Evolutionary conservation across 139 green algal species (phyloP), one percentile per base, ranked within the genome.

Genomic region (Chlorella sorokiniana): DNA sequence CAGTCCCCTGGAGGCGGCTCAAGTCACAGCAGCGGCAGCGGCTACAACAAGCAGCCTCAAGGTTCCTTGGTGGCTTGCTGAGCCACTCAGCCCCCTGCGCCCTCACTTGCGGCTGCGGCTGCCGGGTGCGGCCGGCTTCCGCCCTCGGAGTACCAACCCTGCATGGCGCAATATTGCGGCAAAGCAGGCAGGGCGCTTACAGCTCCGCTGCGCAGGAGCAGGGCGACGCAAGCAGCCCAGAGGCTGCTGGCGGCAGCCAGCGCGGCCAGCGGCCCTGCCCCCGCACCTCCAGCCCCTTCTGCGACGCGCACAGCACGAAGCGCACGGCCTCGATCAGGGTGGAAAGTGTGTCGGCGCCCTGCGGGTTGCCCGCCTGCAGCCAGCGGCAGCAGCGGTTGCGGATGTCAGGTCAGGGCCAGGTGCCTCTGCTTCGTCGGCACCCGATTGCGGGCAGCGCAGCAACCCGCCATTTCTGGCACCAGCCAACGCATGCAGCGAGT

Each of bases 301-400:
- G 82, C 25, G 85, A 86, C 0, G 91, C 85, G 16, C 78, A 89
- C 76, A 94, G 56, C 48, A 91, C 87, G 72, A 92, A 94, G 44
- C 89, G 84, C 14, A 95, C 84, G 52, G 85, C 90, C 85, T 95
- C 91, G 37, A 94, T 44, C 78, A 95, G 78, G 25, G 86, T 93
- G 25, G 81, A 82, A 29, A 95, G 85, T 1, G 89, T 93, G 86
- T 89, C 83, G 0, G 79, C 73, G 33, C 82, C 87, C 5, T 87
- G 77, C 6, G 83, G 71, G 70, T 84, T 87, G 35, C 82, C 83
- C 22, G 33, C 54, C 54, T 87, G 72, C 72, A 45, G 3, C 16
- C 9, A 8, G 45, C 14, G 45, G 8, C 5, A 23, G 70, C 48
- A 45, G 4, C 7, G 20, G n/a, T 18, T 16, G 16, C 48, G n/a